These are phyloP conservation scores for Chamaecyparis obtusa DNA, from an alignment of 75 land plant genomes.

Conservation along the genomic window DNA sequence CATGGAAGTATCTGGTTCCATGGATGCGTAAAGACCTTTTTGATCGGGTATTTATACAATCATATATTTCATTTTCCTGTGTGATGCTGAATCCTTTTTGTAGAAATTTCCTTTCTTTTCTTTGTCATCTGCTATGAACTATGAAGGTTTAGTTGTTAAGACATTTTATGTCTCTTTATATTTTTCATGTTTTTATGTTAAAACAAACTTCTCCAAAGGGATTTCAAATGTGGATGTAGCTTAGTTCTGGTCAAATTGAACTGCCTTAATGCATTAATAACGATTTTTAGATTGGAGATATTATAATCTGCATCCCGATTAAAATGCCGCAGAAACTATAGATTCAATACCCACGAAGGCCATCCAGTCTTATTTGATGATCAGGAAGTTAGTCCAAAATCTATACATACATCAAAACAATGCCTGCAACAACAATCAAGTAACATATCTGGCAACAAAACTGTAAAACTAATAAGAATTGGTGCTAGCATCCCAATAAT, in stretches of 20 bases:
- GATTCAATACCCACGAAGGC: background rate
- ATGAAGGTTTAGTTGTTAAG: background rate
- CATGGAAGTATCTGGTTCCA: conserved; percentile 98
- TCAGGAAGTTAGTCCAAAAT: background rate
- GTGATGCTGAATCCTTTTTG: background rate
- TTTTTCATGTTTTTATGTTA: background rate
- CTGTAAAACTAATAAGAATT: background rate
- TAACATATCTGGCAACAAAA: background rate
- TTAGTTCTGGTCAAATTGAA: background rate
- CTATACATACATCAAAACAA: background rate
- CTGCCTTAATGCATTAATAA: background rate
- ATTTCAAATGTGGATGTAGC: background rate
- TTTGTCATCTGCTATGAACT: background rate
- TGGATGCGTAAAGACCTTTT: conserved; percentile 93
- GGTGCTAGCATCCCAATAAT: background rate
- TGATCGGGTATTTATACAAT: conserved; percentile 55
- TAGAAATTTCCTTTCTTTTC: background rate
- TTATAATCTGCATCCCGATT: background rate
- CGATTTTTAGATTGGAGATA: background rate
- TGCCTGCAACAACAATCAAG: background rate
- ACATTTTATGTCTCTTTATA: background rate
- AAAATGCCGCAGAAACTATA: background rate
- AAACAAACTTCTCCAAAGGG: background rate
- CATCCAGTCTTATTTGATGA: background rate
- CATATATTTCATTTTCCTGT: background rate